phyloP scores from a whole-genome alignment of 2,329 filamentous ascomycete genomes.

The Apiospora saccharicola region DNA sequence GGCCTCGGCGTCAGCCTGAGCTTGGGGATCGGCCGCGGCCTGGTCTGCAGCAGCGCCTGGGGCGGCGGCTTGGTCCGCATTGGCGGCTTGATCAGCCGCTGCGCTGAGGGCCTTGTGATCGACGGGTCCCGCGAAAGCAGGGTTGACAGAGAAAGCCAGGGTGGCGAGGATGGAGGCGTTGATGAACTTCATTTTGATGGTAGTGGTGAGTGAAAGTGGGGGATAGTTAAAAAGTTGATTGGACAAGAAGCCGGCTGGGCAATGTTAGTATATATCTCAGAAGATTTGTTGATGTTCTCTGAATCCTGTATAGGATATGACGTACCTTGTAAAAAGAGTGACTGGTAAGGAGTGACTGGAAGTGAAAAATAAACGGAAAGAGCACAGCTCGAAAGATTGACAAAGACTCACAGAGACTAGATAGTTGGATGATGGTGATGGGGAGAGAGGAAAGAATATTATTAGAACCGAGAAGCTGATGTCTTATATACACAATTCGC shows the following conservation, averaged over 20 bases:
- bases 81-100: constrained; percentile 25
- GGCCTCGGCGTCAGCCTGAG: constrained; percentile 28
- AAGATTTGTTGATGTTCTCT: neutral
- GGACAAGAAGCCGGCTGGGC: constrained; percentile 30
- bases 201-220: constrained; percentile 26
- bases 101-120: constrained; percentile 26
- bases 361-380: constrained; percentile 35
- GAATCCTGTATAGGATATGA: neutral
- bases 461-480: neutral
- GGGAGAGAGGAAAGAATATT: neutral
- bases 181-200: constrained; percentile 37
- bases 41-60: constrained; percentile 20
- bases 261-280: constrained; percentile 23
- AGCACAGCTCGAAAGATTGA: constrained; percentile 38
- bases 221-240: neutral
- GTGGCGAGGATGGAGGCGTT: constrained; percentile 34
- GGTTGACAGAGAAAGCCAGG: constrained; percentile 36
- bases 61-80: constrained; percentile 29
- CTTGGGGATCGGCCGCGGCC: constrained; percentile 19
- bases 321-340: constrained; percentile 39
- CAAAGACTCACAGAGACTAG: neutral
- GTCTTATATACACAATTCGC: neutral
- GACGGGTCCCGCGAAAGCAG: constrained; percentile 28
- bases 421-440: constrained; percentile 20
- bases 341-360: constrained; percentile 25